A percentile compares a stretch with the other conserved stretches of the same genome.
Conservation (phyloP, 192 early-diverging fungal species). For the Coemansia sp. region DNA sequence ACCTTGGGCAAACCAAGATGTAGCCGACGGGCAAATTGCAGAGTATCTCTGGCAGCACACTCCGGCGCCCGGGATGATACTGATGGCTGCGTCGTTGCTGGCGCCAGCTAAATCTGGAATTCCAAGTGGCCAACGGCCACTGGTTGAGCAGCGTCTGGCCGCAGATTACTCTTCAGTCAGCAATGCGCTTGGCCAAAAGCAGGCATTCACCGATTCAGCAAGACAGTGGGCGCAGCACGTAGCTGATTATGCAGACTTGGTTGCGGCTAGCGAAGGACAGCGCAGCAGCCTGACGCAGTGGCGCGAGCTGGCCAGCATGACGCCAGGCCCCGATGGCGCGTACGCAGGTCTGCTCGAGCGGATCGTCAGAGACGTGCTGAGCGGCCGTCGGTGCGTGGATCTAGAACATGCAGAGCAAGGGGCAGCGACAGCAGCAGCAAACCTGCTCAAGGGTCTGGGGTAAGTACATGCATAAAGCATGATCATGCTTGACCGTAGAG, state of each 20-base stretch:
- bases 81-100: slow-evolving; percentile 46
- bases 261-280: slow-evolving; percentile 34
- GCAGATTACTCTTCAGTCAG: slow-evolving; percentile 26
- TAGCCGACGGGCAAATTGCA: neutral
- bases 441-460: slow-evolving; percentile 51
- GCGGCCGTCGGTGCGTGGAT: slow-evolving; percentile 14
- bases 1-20: neutral
- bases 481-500: neutral
- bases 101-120: slow-evolving; percentile 25
- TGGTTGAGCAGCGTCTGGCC: slow-evolving; percentile 33
- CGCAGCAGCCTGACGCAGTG: slow-evolving; percentile 27
- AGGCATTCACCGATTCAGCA: neutral
- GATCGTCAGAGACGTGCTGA: slow-evolving; percentile 27
- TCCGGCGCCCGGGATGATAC: slow-evolving; percentile 43
- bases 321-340: slow-evolving; percentile 20
- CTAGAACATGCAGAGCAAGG: slow-evolving; percentile 45
- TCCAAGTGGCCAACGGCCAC: slow-evolving; percentile 23
- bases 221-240: slow-evolving; percentile 25
- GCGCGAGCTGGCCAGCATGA: slow-evolving; percentile 26
- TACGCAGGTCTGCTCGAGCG: slow-evolving; percentile 29
- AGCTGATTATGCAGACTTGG: slow-evolving; percentile 9
- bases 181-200: neutral
- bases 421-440: slow-evolving; percentile 25
- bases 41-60: slow-evolving; percentile 36
- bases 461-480: slow-evolving; percentile 16